A percentile compares a stretch with the other conserved stretches of the same genome.
phyloP scores from a whole-genome alignment of 1,284 basidiomycete species.

The Cutaneotrichosporon sp. region DNA sequence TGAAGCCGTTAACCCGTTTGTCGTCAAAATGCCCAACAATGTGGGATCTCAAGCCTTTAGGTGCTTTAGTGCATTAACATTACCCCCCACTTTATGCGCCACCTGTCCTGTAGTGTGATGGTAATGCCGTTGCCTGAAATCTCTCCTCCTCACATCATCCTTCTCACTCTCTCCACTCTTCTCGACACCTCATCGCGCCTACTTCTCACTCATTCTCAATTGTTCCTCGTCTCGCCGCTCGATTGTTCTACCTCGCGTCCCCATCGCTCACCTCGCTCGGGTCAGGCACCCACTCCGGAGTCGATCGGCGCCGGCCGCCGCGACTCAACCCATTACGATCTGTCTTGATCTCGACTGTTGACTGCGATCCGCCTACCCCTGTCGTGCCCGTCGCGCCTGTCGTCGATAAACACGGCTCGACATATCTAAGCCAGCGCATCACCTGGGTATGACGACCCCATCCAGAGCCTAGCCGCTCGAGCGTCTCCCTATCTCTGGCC shows the following conservation, averaged over 20 bases:
- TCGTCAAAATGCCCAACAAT: not conserved
- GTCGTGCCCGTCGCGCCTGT: not conserved
- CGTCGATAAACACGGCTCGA: not conserved
- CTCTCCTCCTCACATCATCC: not conserved
- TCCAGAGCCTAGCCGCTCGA: constrained; percentile 1
- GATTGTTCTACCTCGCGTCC: not conserved
- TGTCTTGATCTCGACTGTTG: not conserved
- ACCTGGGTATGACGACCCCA: not conserved
- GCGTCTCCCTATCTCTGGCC: not conserved
- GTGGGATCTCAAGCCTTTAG: no score
- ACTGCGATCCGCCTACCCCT: not conserved
- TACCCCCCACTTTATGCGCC: not conserved
- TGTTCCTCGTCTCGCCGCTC: not conserved
- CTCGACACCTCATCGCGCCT: not conserved
- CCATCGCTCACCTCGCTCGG: not conserved
- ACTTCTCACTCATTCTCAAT: not conserved
- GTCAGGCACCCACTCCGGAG: not conserved
- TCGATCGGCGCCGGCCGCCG: not conserved
- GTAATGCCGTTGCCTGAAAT: not conserved
- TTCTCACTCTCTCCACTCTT: not conserved
- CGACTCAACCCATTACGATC: not conserved
- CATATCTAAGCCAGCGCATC: not conserved
- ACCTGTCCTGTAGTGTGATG: not conserved
- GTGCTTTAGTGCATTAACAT: not conserved
- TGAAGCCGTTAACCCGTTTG: not conserved